These are phyloP conservation scores for Pestalotiopsis sp. DNA, from an alignment of 2,329 filamentous ascomycete species.

Conservation along the genomic window DNA sequence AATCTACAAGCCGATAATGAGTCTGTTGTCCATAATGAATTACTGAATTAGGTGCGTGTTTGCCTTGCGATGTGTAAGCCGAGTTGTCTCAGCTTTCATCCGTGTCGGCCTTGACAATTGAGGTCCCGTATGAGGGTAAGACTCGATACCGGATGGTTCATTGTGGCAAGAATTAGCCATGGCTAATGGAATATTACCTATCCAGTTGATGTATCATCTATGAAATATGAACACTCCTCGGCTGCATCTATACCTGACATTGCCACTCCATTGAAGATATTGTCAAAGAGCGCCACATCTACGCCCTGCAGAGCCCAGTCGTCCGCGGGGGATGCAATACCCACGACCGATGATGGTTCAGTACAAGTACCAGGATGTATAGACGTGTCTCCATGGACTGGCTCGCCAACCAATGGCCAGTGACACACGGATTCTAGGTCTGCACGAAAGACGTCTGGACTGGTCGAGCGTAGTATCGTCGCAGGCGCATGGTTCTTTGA, in stretches of 20 bases:
- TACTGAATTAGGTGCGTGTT: too few relatives aligned
- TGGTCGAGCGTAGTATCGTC: neutral
- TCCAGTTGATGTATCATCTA: neutral
- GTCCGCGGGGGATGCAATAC: neutral
- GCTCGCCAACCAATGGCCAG: neutral
- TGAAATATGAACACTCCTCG: neutral
- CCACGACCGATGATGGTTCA: neutral
- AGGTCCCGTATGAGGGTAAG: too few relatives aligned
- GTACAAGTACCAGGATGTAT: neutral
- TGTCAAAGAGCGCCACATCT: neutral
- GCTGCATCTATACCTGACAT: neutral
- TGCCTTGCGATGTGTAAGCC: too few relatives aligned
- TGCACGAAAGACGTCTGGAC: neutral
- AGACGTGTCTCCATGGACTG: neutral
- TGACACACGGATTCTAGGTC: neutral
- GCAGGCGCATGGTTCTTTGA: neutral
- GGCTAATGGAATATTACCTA: too few relatives aligned
- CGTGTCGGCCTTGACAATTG: too few relatives aligned
- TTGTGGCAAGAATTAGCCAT: too few relatives aligned
- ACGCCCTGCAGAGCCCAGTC: neutral
- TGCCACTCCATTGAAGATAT: neutral
- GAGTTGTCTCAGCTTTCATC: too few relatives aligned
- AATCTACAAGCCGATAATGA: too few relatives aligned
- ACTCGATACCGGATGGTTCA: too few relatives aligned
- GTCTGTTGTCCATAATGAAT: too few relatives aligned